A percentile compares a stretch with the other conserved stretches of the same genome.
Conservation (phyloP, 805 yeast species). For the Spathaspora sp. region DNA sequence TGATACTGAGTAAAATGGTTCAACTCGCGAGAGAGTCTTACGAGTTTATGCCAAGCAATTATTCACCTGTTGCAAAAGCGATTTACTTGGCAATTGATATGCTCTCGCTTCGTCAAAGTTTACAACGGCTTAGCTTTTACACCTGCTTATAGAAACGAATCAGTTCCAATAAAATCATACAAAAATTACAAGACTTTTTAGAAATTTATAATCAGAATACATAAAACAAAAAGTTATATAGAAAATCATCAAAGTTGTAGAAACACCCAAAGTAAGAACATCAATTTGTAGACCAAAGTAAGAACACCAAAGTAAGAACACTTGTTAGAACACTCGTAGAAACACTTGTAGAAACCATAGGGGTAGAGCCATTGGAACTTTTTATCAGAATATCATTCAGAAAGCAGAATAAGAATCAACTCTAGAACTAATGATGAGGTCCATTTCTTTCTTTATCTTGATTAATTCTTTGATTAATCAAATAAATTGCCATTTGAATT, state of each 20-base stretch:
- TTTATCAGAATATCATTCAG: too few relatives aligned
- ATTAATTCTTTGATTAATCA: constrained; percentile 70
- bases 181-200: background rate
- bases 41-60: too few relatives aligned
- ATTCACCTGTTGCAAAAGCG: too few relatives aligned
- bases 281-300: background rate
- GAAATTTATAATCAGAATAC: background rate
- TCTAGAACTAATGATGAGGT: constrained; percentile 3
- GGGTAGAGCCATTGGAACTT: background rate
- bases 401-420: background rate
- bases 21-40: too few relatives aligned
- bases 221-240: constrained; percentile 1
- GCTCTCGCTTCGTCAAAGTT: too few relatives aligned
- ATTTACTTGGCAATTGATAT: too few relatives aligned
- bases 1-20: too few relatives aligned
- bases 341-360: background rate
- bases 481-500: constrained; percentile 66
- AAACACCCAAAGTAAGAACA: background rate
- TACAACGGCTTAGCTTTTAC: too few relatives aligned
- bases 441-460: constrained; percentile 55
- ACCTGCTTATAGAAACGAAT: too few relatives aligned
- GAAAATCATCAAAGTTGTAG: background rate
- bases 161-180: background rate
- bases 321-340: too few relatives aligned
- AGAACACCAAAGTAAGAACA: too few relatives aligned